These are phyloP conservation scores for Colletotrichum echinochloae DNA, from an alignment of 2,329 filamentous ascomycete genomes.

Conservation along the genomic window DNA sequence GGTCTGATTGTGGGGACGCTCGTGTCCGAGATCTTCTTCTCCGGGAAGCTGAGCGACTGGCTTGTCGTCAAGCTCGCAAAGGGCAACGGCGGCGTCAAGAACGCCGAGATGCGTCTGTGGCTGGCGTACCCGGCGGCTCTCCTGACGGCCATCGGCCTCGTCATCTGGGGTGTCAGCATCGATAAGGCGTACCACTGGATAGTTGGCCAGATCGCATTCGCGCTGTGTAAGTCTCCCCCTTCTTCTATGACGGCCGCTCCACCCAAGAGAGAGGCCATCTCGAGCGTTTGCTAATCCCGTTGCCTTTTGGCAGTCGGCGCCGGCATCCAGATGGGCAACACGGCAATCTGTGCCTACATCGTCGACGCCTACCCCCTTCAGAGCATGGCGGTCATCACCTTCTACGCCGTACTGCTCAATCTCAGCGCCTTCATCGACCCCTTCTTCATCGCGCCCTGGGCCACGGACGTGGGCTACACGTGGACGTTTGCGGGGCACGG, in stretches of 20 bases:
- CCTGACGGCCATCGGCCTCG: constrained; percentile 60
- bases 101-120: constrained; percentile 68
- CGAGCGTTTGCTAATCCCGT: constrained; percentile 2
- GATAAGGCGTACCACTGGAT: constrained; percentile 67
- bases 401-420: constrained; percentile 66
- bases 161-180: constrained; percentile 67
- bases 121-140: constrained; percentile 64
- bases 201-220: constrained; percentile 66
- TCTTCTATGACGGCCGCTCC: neutral
- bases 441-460: constrained; percentile 65
- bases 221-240: constrained; percentile 57
- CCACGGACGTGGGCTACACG: constrained; percentile 58
- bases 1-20: constrained; percentile 66
- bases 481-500: constrained; percentile 64
- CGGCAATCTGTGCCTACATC: constrained; percentile 63
- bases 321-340: constrained; percentile 69
- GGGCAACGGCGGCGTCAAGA: constrained; percentile 55
- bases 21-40: constrained; percentile 62
- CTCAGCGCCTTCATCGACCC: constrained; percentile 58
- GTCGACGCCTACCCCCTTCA: constrained; percentile 68
- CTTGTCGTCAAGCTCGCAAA: constrained; percentile 60
- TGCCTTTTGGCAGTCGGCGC: constrained; percentile 57
- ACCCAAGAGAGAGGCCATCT: neutral
- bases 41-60: constrained; percentile 64
- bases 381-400: constrained; percentile 65